Evolutionary conservation across 2,329 filamentous ascomycete genomes (phyloP).

Genomic region (Diplocarpon rosae): DNA sequence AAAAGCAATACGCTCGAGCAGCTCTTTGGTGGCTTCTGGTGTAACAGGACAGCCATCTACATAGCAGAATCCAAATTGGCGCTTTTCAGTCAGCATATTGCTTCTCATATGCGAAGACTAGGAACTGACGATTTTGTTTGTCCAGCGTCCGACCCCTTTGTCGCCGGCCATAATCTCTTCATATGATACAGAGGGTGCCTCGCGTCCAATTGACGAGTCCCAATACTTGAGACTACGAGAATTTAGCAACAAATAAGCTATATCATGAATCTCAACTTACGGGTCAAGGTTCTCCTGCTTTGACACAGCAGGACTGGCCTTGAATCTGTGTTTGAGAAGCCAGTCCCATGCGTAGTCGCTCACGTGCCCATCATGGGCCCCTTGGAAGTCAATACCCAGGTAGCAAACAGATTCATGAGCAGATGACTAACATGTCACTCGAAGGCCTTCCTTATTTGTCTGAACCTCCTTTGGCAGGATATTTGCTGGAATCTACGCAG

Average conservation of each 20-base stretch:
- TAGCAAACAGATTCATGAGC: background rate
- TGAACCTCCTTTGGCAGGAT: constrained; percentile 28
- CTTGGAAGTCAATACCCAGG: constrained; percentile 23
- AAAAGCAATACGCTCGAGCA: constrained; percentile 73
- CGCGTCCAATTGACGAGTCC: constrained; percentile 29
- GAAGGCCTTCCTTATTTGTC: constrained; percentile 30
- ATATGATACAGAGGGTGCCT: constrained; percentile 50
- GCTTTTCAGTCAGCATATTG: constrained; percentile 34
- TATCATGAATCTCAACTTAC: constrained; percentile 16
- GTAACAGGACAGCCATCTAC: constrained; percentile 58
- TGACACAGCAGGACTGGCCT: constrained; percentile 20
- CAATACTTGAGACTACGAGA: constrained; percentile 29
- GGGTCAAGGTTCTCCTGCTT: constrained; percentile 18
- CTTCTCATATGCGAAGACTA: background rate
- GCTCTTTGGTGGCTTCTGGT: constrained; percentile 59
- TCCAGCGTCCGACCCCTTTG: constrained; percentile 47
- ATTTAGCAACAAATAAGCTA: constrained; percentile 14
- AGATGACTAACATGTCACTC: constrained; percentile 38
- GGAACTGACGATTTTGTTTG: constrained; percentile 49
- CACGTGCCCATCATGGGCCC: constrained; percentile 55
- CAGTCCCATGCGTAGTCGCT: constrained; percentile 59
- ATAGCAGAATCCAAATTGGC: constrained; percentile 64
- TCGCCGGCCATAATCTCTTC: constrained; percentile 47
- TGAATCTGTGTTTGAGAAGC: constrained; percentile 35
- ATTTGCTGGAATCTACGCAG: constrained; percentile 34